Percentiles rank a stretch among this genome's conserved stretches.
phyloP scores from a whole-genome alignment of 768 basidiomycete genomes.

The Pholiota conissans region DNA sequence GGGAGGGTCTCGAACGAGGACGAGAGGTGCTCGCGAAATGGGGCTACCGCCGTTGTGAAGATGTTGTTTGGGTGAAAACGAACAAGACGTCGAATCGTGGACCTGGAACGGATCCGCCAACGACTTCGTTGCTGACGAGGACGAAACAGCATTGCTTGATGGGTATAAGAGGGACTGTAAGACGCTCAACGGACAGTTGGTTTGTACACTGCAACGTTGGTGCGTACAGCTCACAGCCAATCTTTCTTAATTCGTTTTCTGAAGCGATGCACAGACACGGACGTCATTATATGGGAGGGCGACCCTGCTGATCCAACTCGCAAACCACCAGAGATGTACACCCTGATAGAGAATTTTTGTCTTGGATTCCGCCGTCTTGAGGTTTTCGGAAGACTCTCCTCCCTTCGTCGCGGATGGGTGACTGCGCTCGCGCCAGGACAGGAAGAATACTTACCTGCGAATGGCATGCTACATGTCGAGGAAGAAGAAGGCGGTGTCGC shows the following conservation, averaged over 20 bases:
- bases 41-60: constrained; percentile 95
- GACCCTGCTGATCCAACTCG: constrained; percentile 78
- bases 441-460: constrained; percentile 46
- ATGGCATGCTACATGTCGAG: constrained; percentile 35
- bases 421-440: constrained; percentile 74
- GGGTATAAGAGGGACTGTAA: constrained; percentile 95
- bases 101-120: constrained; percentile 84
- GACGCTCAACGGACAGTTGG: constrained; percentile 91
- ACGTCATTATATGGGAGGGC: constrained; percentile 96
- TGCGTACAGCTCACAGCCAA: no score
- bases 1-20: constrained; percentile 89
- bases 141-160: constrained; percentile 97
- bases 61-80: constrained; percentile 98
- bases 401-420: constrained; percentile 88
- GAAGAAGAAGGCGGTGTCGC: constrained; percentile 43
- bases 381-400: constrained; percentile 76
- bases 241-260: no score
- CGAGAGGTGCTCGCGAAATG: constrained; percentile 89
- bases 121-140: constrained; percentile 80
- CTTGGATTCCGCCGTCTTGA: constrained; percentile 90
- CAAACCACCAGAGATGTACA: constrained; percentile 95
- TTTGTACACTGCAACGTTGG: constrained; percentile 99
- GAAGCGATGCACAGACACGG: no score
- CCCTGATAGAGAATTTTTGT: constrained; percentile 96
- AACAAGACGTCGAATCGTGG: constrained; percentile 73